These are phyloP conservation scores for Thymus mandschuricus DNA, from an alignment of 257 asterid species.

Conservation along the genomic window DNA sequence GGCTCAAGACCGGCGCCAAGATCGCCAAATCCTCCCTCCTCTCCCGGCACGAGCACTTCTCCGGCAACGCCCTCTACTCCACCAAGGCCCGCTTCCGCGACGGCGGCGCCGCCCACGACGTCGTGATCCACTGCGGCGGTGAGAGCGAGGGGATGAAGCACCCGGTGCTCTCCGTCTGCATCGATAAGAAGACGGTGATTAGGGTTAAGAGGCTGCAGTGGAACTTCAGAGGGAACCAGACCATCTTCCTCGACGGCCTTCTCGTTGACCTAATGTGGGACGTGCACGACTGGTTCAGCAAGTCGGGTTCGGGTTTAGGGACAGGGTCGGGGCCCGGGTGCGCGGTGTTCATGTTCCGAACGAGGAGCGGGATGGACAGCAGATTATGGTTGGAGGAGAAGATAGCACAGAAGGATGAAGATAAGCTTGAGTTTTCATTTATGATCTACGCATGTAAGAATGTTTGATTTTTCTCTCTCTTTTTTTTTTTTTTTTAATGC, in stretches of 20 bases:
- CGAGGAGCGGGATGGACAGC: slow-evolving; percentile 84
- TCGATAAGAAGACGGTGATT: slow-evolving; percentile 73
- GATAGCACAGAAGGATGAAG: slow-evolving; percentile 57
- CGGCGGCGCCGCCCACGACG: slow-evolving; percentile 60
- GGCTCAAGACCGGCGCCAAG: slow-evolving; percentile 36
- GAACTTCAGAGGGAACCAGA: slow-evolving; percentile 96
- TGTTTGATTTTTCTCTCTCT: slow-evolving; percentile 27
- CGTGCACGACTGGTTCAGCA: slow-evolving; percentile 84
- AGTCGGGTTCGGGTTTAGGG: slow-evolving; percentile 26
- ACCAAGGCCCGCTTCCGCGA: slow-evolving; percentile 74
- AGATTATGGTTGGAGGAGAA: slow-evolving; percentile 93
- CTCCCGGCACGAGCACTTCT: slow-evolving; percentile 77
- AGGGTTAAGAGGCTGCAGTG: slow-evolving; percentile 87
- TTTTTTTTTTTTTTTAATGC: slow-evolving; percentile 4
- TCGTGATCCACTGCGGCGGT: slow-evolving; percentile 65
- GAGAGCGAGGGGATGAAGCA: slow-evolving; percentile 62
- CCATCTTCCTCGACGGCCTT: slow-evolving; percentile 81
- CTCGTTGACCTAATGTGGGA: slow-evolving; percentile 95
- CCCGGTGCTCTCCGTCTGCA: slow-evolving; percentile 67
- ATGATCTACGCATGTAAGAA: slow-evolving; percentile 75
- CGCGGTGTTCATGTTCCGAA: slow-evolving; percentile 93
- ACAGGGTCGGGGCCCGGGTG: slow-evolving; percentile 45
- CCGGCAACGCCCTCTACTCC: slow-evolving; percentile 67
- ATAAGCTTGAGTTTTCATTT: slow-evolving; percentile 71
- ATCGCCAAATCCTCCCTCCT: slow-evolving; percentile 49